Evolutionary conservation across 495 filamentous ascomycete genomes (phyloP).

Genomic region (Cladorrhinum samala): DNA sequence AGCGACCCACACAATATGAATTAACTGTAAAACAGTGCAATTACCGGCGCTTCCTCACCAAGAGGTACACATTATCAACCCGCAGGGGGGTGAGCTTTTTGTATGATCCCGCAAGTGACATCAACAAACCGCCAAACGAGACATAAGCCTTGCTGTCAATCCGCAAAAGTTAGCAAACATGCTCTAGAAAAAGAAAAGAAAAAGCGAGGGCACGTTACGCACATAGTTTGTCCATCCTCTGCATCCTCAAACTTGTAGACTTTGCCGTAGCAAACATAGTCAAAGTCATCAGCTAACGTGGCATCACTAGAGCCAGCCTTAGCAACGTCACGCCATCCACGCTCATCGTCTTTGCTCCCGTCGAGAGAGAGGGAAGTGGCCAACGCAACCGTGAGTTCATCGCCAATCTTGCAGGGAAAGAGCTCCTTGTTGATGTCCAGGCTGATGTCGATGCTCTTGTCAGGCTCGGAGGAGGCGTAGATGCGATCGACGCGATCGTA

Average conservation of each 20-base stretch:
- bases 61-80: constrained; percentile 88
- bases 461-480: constrained; percentile 62
- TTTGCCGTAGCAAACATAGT: constrained; percentile 98
- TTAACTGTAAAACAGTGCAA: not conserved
- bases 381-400: constrained; percentile 70
- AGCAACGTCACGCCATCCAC: constrained; percentile 73
- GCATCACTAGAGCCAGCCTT: constrained; percentile 51
- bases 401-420: constrained; percentile 66
- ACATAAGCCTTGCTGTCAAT: constrained; percentile 74
- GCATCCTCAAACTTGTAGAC: constrained; percentile 95
- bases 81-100: constrained; percentile 87
- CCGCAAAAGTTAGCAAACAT: not conserved
- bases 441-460: constrained; percentile 57
- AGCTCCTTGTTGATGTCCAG: constrained; percentile 95
- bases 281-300: constrained; percentile 82
- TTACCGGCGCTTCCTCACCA: constrained; percentile 73
- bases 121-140: constrained; percentile 85
- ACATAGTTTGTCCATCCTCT: constrained; percentile 75
- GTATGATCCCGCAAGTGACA: constrained; percentile 87
- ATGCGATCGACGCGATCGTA: constrained; percentile 93
- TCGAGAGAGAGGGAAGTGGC: constrained; percentile 81
- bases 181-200: too few relatives aligned
- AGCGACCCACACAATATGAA: not conserved
- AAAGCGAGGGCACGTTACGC: too few relatives aligned
- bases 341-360: constrained; percentile 61